Evolutionary conservation across 1,139 yeast species (phyloP), one percentile per base, ranked within the genome.

Genomic region (Blastobotrys arbuscula): DNA sequence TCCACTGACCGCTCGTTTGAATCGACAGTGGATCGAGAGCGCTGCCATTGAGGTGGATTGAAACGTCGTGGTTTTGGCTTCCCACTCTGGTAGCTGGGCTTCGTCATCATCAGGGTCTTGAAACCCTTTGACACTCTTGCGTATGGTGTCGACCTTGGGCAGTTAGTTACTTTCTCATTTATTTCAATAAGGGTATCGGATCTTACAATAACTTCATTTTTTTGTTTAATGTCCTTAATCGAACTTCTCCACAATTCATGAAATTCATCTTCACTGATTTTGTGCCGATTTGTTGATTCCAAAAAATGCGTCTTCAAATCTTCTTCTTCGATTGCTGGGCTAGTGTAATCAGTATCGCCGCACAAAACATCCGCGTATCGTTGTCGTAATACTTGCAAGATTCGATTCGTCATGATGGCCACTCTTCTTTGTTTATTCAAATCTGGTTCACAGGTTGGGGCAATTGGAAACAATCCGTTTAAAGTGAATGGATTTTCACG

Each of bases 171-270:
- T 24, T 23, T 37, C 47, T 52, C 44, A 58, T 74, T 81, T 12
- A 34, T 39, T 19, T n/a, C 18, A 20, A 28, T 40, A 35, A 16
- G 16, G 34, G 46, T 12, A 28, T 28, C 13, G 90, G 78, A 81
- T 86, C 92, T 84, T 83, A 84, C 89, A 72, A 79, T 81, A 65
- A 85, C 78, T 62, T 86, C 94, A 42, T 86, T 83, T 68, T 84
- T 87, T 51, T 76, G 74, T 57, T 79, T 79, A 58, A 90, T 73
- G 57, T 82, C 85, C 42, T 73, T 68, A 9, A 82, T 62, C 9
- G 87, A 85, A 57, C 80, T 76, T 28, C 65, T 63, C 97, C 97
- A 90, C 53, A 88, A 74, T 51, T 82, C 87, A 56, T 85, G 83
- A 67, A 89, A 90, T 56, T 87, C 95, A 42, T 80, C 82, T 45